Conservation (phyloP, 192 early-diverging fungal genomes). For the Coemansia sp. region DNA sequence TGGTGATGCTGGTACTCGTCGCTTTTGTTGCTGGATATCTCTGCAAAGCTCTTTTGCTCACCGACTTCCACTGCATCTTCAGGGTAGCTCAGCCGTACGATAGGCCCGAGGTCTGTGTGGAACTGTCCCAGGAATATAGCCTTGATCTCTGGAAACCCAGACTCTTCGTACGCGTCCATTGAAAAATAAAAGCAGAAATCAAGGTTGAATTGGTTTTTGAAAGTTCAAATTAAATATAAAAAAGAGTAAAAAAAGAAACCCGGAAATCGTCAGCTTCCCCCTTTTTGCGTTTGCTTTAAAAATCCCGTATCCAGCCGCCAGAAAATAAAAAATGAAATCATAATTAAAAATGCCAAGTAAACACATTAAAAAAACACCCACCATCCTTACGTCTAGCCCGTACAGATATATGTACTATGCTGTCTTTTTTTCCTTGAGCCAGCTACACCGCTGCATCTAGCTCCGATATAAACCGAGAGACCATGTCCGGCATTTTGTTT, state of each 20-base stretch:
- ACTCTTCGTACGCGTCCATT: constrained; percentile 8
- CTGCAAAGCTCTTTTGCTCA: constrained; percentile 22
- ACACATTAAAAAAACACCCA: no score
- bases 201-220: no score
- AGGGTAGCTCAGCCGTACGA: constrained; percentile 42
- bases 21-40: background rate
- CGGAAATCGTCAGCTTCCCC: no score
- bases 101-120: constrained; percentile 40
- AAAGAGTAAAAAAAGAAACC: constrained; percentile 9
- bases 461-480: constrained; percentile 40
- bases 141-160: constrained; percentile 41
- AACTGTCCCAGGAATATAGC: constrained; percentile 48
- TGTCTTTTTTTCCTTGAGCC: no score
- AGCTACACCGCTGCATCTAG: constrained; percentile 29
- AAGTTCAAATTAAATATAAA: background rate
- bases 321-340: no score
- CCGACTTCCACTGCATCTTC: constrained; percentile 39
- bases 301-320: background rate
- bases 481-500: constrained; percentile 51
- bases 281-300: background rate
- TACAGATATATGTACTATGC: no score
- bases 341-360: no score
- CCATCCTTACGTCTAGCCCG: no score
- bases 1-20: constrained; percentile 9
- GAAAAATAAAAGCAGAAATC: background rate